Percentiles rank a stretch among this genome's conserved stretches.
These are phyloP conservation scores for Boletus edulis DNA, from an alignment of 768 basidiomycete genomes.

Conservation along the genomic window DNA sequence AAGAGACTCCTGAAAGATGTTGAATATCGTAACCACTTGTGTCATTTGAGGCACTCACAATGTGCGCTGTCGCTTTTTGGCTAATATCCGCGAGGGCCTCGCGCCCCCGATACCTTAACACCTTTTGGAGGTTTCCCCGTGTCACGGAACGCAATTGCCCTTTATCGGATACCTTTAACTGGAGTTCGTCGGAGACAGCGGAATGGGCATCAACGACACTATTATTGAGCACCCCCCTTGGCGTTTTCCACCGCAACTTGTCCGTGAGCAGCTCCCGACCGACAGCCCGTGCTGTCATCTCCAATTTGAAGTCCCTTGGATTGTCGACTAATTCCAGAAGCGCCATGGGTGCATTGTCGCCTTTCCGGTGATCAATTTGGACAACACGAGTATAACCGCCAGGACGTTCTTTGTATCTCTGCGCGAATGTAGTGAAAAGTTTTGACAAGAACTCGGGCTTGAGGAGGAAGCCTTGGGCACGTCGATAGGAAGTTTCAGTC, in stretches of 20 bases:
- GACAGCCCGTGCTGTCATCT: conserved; percentile 83
- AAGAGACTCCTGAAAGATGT: conserved; percentile 53
- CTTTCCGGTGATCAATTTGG: conserved; percentile 83
- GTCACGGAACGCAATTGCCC: conserved; percentile 60
- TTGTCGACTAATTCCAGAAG: conserved; percentile 95
- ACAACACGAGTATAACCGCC: conserved; percentile 97
- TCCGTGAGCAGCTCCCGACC: conserved; percentile 77
- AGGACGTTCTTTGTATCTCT: conserved; percentile 76
- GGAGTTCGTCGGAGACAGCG: conserved; percentile 49
- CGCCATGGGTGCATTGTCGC: conserved; percentile 92
- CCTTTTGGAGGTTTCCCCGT: conserved; percentile 73
- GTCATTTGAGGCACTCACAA: conserved; percentile 46
- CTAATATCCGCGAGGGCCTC: conserved; percentile 48
- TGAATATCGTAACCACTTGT: conserved; percentile 2
- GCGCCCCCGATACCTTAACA: conserved; percentile 55
- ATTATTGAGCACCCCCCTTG: conserved; percentile 47
- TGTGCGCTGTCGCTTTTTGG: conserved; percentile 59
- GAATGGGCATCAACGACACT: conserved; percentile 46
- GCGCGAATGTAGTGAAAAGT: conserved; percentile 75
- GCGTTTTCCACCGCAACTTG: conserved; percentile 44
- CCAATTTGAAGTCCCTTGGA: conserved; percentile 82
- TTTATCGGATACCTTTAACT: conserved; percentile 34
- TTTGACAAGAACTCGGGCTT: conserved; percentile 72
- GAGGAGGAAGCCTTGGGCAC: conserved; percentile 79
- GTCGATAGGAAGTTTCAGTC: conserved; percentile 61